Percentiles rank a stretch among this genome's conserved stretches.
Conservation (phyloP, 75 land plant genomes). For the Selaginella tamariscina region DNA sequence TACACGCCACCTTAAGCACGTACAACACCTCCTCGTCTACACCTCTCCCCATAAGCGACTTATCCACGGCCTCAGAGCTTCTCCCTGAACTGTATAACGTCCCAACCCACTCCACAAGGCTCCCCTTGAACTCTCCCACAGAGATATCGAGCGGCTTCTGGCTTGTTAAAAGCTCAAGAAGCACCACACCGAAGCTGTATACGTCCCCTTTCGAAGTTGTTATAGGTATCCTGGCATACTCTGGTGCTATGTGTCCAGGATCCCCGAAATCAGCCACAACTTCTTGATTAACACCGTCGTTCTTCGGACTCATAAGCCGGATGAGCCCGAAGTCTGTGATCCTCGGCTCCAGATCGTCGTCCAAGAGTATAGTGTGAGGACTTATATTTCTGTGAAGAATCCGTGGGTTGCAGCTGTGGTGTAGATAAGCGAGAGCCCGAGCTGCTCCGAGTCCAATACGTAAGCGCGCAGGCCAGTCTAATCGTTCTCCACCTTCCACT, state of each 20-base stretch:
- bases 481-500: neutral
- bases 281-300: neutral
- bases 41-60: neutral
- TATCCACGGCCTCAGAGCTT: neutral
- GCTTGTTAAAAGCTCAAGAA: constrained; percentile 4
- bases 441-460: neutral
- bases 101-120: constrained; percentile 4
- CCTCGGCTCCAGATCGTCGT: constrained; percentile 8
- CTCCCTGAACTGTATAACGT: neutral
- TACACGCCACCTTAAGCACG: constrained; percentile 60
- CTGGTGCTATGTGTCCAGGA: neutral
- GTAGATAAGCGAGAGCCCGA: neutral
- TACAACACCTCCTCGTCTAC: constrained; percentile 61
- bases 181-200: constrained; percentile 10
- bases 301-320: neutral
- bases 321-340: constrained; percentile 5
- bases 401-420: constrained; percentile 7
- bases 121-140: neutral
- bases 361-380: neutral
- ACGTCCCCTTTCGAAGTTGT: constrained; percentile 2
- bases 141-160: constrained; percentile 2
- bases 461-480: constrained; percentile 7
- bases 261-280: neutral
- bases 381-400: constrained; percentile 8
- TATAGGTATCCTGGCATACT: neutral